Evolutionary conservation across 1,284 basidiomycete species (phyloP), one percentile per base, ranked within the genome.

Genomic region (Cryptococcus sp.): DNA sequence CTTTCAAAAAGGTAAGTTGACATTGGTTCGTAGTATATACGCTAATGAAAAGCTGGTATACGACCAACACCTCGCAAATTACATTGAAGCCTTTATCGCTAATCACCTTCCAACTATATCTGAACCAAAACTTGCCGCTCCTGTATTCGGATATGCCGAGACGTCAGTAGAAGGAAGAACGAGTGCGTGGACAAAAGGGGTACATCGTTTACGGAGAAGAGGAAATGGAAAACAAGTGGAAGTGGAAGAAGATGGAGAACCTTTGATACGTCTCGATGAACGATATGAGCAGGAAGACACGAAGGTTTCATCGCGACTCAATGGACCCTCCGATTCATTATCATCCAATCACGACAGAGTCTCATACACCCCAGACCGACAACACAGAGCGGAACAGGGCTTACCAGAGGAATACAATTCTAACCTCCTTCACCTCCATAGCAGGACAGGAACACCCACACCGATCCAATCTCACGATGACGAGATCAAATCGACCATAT

Each of bases 31-130:
- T 14, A 16, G 18, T 22, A 5, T 18, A 47, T 10, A 40, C 18
- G 31, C 46, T 55, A 28, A 59, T 50, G 10, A 39, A 19, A 14
- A 73, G 70, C 70, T 67, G 45, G 55, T 73, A 23, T 73, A 73
- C 52, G 71, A 73, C 52, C 68, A 69, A 0, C 71, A 73, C 45
- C 60, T 73, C 11, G 67, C 68, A 1, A 67, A 63, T 4, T 47
- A 60, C 37, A 53, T 73, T 42, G 71, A 73, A 45, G 67, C 67
- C 2, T 52, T 69, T 42, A 50, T 70, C 19, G 61, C 63, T 10
- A 36, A 50, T 18, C 59, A 61, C 37, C 52, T 39, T 46, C 46
- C 31, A n/a, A n/a, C n/a, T 28, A 5, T 11, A 4, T 28, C 28
- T 28, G 28, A 18, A 24, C 37, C 48, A 18, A 22, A 41, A 4